A percentile compares a stretch with the other conserved stretches of the same genome.
Evolutionary conservation across 2,329 filamentous ascomycete genomes (phyloP).

Genomic region (Fusarium mangiferae): DNA sequence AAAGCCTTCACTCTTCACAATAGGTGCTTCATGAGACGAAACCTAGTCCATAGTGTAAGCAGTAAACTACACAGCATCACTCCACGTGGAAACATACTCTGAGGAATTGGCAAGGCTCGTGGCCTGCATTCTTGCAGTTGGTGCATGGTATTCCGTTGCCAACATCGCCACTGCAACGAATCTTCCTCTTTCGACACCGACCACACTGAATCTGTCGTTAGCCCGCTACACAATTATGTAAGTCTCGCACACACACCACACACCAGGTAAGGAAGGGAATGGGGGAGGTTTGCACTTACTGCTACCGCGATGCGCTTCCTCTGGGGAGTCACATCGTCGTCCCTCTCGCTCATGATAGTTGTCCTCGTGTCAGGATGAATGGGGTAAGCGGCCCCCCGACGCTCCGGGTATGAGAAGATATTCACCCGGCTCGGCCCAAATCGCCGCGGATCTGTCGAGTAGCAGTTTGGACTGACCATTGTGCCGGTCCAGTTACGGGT

Average conservation of each 20-base stretch:
- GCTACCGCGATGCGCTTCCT: constrained; percentile 69
- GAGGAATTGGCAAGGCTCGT: constrained; percentile 79
- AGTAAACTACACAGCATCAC: not conserved
- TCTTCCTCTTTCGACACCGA: constrained; percentile 92
- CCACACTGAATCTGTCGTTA: constrained; percentile 71
- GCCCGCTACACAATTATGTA: constrained; percentile 34
- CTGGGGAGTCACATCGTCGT: constrained; percentile 56
- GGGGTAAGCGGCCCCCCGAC: constrained; percentile 29
- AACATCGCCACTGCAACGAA: constrained; percentile 88
- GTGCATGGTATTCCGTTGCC: constrained; percentile 81
- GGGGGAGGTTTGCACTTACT: constrained; percentile 53
- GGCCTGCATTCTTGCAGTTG: constrained; percentile 82
- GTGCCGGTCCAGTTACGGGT: not conserved
- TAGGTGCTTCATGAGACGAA: constrained; percentile 46
- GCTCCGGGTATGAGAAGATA: constrained; percentile 37
- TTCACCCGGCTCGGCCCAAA: constrained; percentile 17
- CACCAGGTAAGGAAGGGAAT: constrained; percentile 29
- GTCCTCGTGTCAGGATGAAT: constrained; percentile 34
- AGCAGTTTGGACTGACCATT: constrained; percentile 39
- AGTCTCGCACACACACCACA: constrained; percentile 41
- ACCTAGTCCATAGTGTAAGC: constrained; percentile 39
- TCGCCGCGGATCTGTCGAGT: constrained; percentile 35
- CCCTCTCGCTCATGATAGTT: constrained; percentile 46
- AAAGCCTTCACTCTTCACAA: constrained; percentile 41
- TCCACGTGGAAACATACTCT: constrained; percentile 68